Evolutionary conservation across 257 asterid species (phyloP), one percentile per base, ranked within the genome.

Genomic region (Solanum infundibuliforme): DNA sequence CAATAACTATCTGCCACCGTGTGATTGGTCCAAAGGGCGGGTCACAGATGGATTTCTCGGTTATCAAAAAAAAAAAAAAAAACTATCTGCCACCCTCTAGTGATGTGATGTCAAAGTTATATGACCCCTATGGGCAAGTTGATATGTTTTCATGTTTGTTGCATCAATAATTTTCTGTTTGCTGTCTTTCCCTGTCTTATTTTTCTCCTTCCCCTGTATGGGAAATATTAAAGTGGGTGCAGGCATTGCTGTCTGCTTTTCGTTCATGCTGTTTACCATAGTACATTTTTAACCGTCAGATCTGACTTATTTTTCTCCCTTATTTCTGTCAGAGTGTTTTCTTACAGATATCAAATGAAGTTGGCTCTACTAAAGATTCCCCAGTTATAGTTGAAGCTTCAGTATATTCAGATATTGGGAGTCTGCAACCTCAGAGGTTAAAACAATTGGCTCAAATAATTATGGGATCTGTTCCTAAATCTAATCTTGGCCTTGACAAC

Each of bases 401-500:
- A 86, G 91, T 96, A 88, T 90, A 93, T 88, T 91, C 95, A 62
- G 77, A 89, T 34, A 48, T 14, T 12, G 95, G 95, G 79, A 71
- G 74, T 74, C 89, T 93, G 62, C 89, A 73, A 32, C 94, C 94
- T 29, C 93, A 94, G 89, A 93, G 99, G 89, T 90, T 94, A 90
- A 92, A 86, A 87, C 94, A 95, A 90, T 91, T 96, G 90, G 98
- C 95, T 86, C 91, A 91, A 88, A 91, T 81, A 86, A 92, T 96
- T 83, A 89, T 90, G 31, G 90, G 93, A 14, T 91, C 96, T 58
- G 90, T 89, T 35, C 87, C 96, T 68, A 72, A 81, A 43, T 93
- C 90, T 73, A 96, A 95, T 92, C 98, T 96, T 74, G 99, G 99
- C 87, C 96, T 96, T 41, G 91, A 96, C 90, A 92, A 91, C 90